Base-by-base conservation (phyloP, 257 asterid genomes). In the Nicotiana paniculata region DNA sequence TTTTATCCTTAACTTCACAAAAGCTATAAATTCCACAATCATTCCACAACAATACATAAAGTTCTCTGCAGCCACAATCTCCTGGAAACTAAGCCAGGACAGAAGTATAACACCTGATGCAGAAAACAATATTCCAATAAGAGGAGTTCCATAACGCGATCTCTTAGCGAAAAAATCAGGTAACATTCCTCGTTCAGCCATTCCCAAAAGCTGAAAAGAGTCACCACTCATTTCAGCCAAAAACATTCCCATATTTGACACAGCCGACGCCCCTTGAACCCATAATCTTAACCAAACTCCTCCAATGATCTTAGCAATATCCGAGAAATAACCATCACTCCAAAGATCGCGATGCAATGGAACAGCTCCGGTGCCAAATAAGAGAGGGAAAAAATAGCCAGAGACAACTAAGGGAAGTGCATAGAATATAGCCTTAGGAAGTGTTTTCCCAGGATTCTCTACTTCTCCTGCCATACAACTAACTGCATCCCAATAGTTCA, bases 171-270 rank as follows among this genome's bases (percentile, higher is more conserved):
- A 91, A 64, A 87, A 68, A 11, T 77, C 96, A 1, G 92, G 97
- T 54, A 90, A 87, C 93, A 92, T 88, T 65, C 95, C 92, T 2
- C 88, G 82, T 70, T 92, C 94, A 0, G 97, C 93, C 94, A 91
- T 92, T 17, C 97, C 95, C 28, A 91, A 90, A 88, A 91, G 95
- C 51, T 89, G 95, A 81, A 89, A 92, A 4, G 95, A 92, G 87
- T 92, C 93, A 5, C 93, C 90, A 82, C 95, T 90, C 95, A 90
- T 92, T 82, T 92, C 97, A 2, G 95, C 93, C 67, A 91, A 83
- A 82, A 91, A 91, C 94, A 88, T 90, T 26, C 97, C 97, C 95
- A 91, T 91, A 68, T 92, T 92, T 21, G 97, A 92, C 53, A 92
- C 79, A 16, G 95, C 92, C 3, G 94, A 84, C 65, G 92, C 97